A percentile compares a stretch with the other conserved stretches of the same genome.
These are phyloP conservation scores for Xylaria sp. DNA, from an alignment of 2,329 filamentous ascomycete species.

Conservation along the genomic window DNA sequence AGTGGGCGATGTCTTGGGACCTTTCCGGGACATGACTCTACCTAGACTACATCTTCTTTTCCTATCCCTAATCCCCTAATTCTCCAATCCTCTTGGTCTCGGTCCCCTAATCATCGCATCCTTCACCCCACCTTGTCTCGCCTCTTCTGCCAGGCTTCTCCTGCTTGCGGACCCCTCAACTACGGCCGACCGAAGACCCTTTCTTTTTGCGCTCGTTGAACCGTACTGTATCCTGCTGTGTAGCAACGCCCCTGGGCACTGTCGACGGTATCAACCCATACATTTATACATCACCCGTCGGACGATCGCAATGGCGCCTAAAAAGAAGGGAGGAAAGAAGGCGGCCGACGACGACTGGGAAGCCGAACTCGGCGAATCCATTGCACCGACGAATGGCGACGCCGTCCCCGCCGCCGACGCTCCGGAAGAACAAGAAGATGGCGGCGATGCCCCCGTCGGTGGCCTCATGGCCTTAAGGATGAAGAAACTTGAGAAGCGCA, in stretches of 20 bases:
- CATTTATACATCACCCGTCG: background rate
- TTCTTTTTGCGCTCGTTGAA: constrained; percentile 1
- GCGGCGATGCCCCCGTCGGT: constrained; percentile 68
- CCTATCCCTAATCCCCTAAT: constrained; percentile 1
- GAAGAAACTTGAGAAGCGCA: constrained; percentile 87
- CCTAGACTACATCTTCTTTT: constrained; percentile 21
- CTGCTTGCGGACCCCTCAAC: background rate
- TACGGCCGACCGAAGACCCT: constrained; percentile 15
- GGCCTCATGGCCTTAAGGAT: constrained; percentile 83
- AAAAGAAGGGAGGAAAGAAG: constrained; percentile 91
- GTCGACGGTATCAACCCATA: background rate
- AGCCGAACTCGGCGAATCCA: constrained; percentile 84
- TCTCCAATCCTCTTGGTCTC: background rate
- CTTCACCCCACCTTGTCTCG: constrained; percentile 23
- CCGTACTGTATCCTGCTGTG: constrained; percentile 7
- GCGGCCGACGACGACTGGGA: constrained; percentile 95
- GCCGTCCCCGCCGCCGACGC: constrained; percentile 54
- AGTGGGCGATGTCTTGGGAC: constrained; percentile 32
- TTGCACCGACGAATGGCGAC: constrained; percentile 65
- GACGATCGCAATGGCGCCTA: constrained; percentile 79
- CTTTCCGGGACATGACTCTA: constrained; percentile 30
- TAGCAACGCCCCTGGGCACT: background rate
- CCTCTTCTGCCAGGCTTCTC: constrained; percentile 14
- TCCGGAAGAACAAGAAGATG: constrained; percentile 62
- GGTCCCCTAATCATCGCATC: constrained; percentile 24